Conservation (phyloP, 345 rosid species). For the Aethionema arabicum region DNA sequence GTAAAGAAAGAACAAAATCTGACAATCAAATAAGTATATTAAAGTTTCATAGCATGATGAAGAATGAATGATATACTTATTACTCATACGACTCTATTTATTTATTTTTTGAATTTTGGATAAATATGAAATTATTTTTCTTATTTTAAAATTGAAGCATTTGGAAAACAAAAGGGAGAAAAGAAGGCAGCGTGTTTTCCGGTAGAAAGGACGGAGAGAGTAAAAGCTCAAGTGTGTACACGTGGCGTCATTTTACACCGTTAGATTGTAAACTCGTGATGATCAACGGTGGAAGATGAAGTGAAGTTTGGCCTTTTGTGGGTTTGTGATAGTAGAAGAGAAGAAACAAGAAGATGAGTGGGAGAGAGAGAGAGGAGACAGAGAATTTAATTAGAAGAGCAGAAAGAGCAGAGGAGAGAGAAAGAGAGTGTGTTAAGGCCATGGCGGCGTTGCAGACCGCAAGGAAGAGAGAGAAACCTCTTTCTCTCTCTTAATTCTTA, state of each 20-base stretch:
- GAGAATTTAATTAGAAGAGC: conserved; percentile 12
- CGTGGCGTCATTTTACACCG: conserved; percentile 22
- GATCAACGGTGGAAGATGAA: conserved; percentile 25
- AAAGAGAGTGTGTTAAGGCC: conserved; percentile 32
- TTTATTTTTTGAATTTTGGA: too few species aligned
- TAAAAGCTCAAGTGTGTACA: conserved; percentile 3
- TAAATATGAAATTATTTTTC: too few species aligned
- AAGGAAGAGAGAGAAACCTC: conserved; percentile 38
- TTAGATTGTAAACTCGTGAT: background rate
- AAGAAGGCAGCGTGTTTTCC: conserved; percentile 29
- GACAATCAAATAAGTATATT: too few species aligned
- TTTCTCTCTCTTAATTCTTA: conserved; percentile 14
- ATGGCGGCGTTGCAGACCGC: conserved; percentile 79
- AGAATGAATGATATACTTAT: too few species aligned
- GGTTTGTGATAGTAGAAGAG: background rate
- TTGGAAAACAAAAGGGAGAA: conserved; percentile 4
- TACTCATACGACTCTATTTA: too few species aligned
- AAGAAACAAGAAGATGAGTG: conserved; percentile 8
- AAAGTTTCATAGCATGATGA: too few species aligned
- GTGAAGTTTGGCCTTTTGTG: background rate
- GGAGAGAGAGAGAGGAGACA: conserved; percentile 19
- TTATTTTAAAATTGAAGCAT: too few species aligned
- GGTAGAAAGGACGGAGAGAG: conserved; percentile 28
- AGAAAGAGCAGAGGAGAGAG: conserved; percentile 34
- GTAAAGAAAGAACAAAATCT: too few species aligned